These are phyloP conservation scores for Wallemia hederae DNA, from an alignment of 1,284 basidiomycete genomes.

Conservation along the genomic window DNA sequence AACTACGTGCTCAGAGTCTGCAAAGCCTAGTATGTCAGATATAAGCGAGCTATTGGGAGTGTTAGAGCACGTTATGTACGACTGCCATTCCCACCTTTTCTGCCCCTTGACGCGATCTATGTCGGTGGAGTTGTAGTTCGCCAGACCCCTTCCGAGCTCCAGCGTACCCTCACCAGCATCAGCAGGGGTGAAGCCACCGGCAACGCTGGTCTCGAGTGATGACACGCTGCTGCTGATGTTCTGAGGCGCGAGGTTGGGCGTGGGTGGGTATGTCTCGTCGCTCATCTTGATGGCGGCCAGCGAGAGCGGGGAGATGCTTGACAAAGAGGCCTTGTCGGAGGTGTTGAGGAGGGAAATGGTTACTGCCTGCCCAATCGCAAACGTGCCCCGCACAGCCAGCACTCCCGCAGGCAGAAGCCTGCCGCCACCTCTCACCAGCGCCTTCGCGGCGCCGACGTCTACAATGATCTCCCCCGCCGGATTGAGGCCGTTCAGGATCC, in stretches of 20 bases:
- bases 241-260: conserved; percentile 2
- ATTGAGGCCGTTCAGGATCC: conserved; percentile 75
- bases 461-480: conserved; percentile 66
- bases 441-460: conserved; percentile 60
- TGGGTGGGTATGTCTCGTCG: conserved; percentile 4
- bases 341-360: conserved; percentile 35
- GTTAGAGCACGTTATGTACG: conserved; percentile 1
- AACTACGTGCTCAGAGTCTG: conserved; percentile 84
- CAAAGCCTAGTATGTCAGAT: conserved; percentile 54
- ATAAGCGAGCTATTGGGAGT: conserved; percentile 36
- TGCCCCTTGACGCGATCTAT: conserved; percentile 64
- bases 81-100: conserved; percentile 35
- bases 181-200: not conserved
- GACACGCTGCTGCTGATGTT: not conserved
- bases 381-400: conserved; percentile 52
- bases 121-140: conserved; percentile 85
- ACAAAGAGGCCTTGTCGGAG: conserved; percentile 7
- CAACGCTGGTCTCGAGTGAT: not conserved
- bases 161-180: not conserved
- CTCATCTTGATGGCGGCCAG: conserved; percentile 8
- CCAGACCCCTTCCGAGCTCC: conserved; percentile 75
- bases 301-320: not conserved
- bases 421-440: conserved; percentile 60
- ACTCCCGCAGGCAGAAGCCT: conserved; percentile 74
- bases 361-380: conserved; percentile 83